phyloP scores from a whole-genome alignment of 306 rosid genomes.

The Psophocarpus tetragonolobus region DNA sequence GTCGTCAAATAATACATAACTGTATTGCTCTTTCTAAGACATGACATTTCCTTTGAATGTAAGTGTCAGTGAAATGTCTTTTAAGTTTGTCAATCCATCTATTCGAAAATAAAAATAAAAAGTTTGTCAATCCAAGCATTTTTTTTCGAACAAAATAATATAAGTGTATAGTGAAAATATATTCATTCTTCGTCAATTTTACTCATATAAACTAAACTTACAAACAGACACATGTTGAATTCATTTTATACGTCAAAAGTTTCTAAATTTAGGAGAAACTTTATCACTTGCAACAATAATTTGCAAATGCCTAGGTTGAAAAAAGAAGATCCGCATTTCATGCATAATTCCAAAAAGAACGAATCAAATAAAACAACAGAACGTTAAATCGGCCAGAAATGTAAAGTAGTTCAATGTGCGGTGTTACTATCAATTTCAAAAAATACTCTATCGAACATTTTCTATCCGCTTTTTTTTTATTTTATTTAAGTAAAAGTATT shows the following conservation, averaged over 20 bases:
- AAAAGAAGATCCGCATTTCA: no score
- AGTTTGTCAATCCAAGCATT: background rate
- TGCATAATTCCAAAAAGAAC: no score
- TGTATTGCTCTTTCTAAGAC: background rate
- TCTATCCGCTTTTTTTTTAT: no score
- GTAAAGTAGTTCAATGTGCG: background rate
- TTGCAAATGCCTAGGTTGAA: no score
- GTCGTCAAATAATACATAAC: background rate
- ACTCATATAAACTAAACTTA: background rate
- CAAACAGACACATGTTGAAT: background rate
- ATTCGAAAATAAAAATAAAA: no score
- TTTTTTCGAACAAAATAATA: background rate
- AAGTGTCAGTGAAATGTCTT: background rate
- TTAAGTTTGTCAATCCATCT: background rate
- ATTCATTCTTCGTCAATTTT: background rate
- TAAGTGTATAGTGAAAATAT: background rate
- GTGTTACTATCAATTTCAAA: no score
- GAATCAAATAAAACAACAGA: no score
- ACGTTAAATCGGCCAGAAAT: no score
- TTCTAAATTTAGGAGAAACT: background rate
- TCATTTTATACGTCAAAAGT: background rate
- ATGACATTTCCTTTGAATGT: background rate
- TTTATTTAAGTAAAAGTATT: no score
- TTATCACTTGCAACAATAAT: no score
- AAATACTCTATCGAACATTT: no score